Evolutionary conservation across 73 alveolate genomes (phyloP), one percentile per base, ranked within the genome.

Genomic region (Blepharisma japonicum): DNA sequence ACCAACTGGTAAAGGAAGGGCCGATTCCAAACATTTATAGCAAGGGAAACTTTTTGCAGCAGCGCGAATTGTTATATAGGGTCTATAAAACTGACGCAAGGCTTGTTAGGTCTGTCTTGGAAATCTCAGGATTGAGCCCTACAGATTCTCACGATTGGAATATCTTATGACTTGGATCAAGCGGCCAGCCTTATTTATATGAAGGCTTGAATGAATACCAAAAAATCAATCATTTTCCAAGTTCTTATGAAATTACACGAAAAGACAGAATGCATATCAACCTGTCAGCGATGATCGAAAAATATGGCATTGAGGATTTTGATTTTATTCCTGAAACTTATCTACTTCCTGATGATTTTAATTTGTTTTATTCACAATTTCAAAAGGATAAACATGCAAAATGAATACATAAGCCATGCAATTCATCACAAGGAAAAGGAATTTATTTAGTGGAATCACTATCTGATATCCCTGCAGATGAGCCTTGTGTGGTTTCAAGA

Each of bases 401-500:
- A 11, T 92, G 98, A 95, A 92, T 92, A 25, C 92, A 90, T 55
- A 92, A 92, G 77, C 98, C 98, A 23, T 87, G 87, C 76, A 90
- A 85, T 71, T 53, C 81, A 48, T 81, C 92, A 46, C 91, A 89
- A 78, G 98, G 98, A 4, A 90, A 89, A 83, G 98, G 98, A 20
- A 92, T 92, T 23, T 83, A 83, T 78, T 53, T 92, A 71, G 67
- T 90, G 38, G 94, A 92, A 77, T 80, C 81, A 49, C 55, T 91
- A 53, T 76, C 84, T 68, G 91, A 81, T 45, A 67, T 90, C 6
- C 83, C 86, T 48, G 79, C 81, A 23, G 94, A 81, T 83, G 98
- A 92, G 49, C 70, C 83, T 6, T 89, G 90, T 80, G 96, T 92
- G 20, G 81, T 92, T 0, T 85, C 92, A 20, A 92, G 89, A 71